phyloP scores from a whole-genome alignment of 2,329 filamentous ascomycete genomes.

The Colletotrichum eleusines region DNA sequence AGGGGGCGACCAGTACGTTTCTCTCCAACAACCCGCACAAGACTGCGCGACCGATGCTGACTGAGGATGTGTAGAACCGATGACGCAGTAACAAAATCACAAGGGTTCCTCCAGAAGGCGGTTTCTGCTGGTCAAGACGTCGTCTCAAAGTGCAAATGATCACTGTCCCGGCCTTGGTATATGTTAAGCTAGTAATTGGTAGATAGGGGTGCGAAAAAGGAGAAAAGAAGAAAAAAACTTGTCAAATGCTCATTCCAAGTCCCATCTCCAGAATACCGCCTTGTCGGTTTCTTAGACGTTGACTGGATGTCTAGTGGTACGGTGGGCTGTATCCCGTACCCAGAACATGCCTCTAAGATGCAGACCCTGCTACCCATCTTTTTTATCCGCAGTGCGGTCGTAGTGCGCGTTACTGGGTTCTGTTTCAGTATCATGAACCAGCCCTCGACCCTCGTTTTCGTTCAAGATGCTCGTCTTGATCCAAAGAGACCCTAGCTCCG shows the following conservation, averaged over 20 bases:
- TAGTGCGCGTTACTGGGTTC: neutral
- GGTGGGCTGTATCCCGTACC: neutral
- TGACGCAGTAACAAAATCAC: neutral
- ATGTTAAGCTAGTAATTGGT: neutral
- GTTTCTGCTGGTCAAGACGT: slow-evolving; percentile 1
- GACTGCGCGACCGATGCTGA: neutral
- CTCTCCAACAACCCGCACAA: neutral
- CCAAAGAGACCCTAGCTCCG: neutral
- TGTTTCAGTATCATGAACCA: neutral
- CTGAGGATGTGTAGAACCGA: neutral
- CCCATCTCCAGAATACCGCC: neutral
- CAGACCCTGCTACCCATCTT: neutral
- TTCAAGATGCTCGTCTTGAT: neutral
- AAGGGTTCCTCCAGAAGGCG: neutral
- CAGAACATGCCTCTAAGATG: neutral
- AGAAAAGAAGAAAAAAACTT: neutral
- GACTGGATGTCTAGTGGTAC: neutral
- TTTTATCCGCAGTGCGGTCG: neutral
- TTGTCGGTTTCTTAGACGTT: neutral
- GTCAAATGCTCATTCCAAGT: neutral
- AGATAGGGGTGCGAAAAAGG: too few species aligned
- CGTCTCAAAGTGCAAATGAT: neutral
- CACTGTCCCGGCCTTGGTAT: neutral
- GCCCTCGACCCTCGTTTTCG: neutral
- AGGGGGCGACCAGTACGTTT: slow-evolving; percentile 3